Percentiles rank a stretch among this genome's conserved stretches.
These are phyloP conservation scores for Sclerotiophoma versabilis DNA, from an alignment of 2,329 filamentous ascomycete genomes.

Conservation along the genomic window DNA sequence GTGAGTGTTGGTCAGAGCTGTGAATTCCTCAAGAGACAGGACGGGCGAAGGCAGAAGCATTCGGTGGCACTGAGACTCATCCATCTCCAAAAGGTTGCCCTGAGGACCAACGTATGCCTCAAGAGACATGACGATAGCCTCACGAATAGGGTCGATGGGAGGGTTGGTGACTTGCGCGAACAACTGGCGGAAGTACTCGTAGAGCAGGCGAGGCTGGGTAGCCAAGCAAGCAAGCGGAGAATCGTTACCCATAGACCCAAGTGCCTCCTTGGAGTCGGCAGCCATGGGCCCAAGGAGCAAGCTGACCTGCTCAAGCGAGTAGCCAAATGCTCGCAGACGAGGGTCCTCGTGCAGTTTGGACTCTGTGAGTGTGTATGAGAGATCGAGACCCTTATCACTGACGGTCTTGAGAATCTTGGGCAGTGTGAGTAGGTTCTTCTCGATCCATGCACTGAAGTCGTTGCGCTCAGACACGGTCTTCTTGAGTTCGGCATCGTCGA, in stretches of 20 bases:
- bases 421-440: slow-evolving; percentile 83
- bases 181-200: slow-evolving; percentile 96
- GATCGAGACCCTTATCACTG: slow-evolving; percentile 64
- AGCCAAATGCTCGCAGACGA: slow-evolving; percentile 84
- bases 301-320: slow-evolving; percentile 94
- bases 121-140: slow-evolving; percentile 97
- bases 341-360: slow-evolving; percentile 82
- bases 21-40: slow-evolving; percentile 89
- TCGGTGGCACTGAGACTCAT: slow-evolving; percentile 84
- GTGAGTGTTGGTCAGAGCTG: slow-evolving; percentile 80
- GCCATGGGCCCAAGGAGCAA: slow-evolving; percentile 94
- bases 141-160: slow-evolving; percentile 94
- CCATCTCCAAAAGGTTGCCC: slow-evolving; percentile 94
- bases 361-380: slow-evolving; percentile 72
- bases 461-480: slow-evolving; percentile 83
- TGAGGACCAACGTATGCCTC: slow-evolving; percentile 97
- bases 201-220: slow-evolving; percentile 85
- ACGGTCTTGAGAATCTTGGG: slow-evolving; percentile 74
- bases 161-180: slow-evolving; percentile 98
- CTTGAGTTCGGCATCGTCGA: slow-evolving; percentile 93
- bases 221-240: slow-evolving; percentile 90
- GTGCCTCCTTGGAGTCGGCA: slow-evolving; percentile 93
- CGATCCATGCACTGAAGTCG: slow-evolving; percentile 88
- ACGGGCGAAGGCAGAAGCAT: slow-evolving; percentile 88
- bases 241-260: slow-evolving; percentile 98